phyloP scores from a whole-genome alignment of 768 basidiomycete species.

The Suillus subaureus region DNA sequence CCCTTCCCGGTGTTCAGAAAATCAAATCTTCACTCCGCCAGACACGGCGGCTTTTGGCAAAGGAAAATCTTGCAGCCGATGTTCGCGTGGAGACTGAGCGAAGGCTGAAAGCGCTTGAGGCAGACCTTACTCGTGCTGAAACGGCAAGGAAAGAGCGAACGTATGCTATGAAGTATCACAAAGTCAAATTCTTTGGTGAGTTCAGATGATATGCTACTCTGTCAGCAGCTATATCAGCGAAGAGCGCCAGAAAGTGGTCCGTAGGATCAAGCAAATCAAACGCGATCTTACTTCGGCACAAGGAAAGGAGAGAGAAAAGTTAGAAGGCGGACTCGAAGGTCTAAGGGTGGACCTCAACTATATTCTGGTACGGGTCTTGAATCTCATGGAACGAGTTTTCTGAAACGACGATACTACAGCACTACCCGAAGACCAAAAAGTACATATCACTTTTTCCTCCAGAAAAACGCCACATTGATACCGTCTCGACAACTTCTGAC shows the following conservation, averaged over 20 bases:
- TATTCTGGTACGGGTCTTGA: constrained; percentile 58
- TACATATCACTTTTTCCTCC: constrained; percentile 91
- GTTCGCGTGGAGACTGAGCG: constrained; percentile 82
- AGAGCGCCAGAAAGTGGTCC: constrained; percentile 88
- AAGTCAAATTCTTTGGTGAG: constrained; percentile 92
- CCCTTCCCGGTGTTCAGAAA: constrained; percentile 75
- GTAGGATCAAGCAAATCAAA: constrained; percentile 75
- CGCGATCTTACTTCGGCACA: constrained; percentile 45
- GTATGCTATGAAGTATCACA: constrained; percentile 81
- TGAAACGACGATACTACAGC: constrained; percentile 42
- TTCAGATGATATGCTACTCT: constrained; percentile 1
- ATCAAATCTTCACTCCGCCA: constrained; percentile 85
- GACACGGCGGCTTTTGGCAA: constrained; percentile 79
- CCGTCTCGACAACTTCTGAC: constrained; percentile 11
- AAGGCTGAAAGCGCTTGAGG: constrained; percentile 71
- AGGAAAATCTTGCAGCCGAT: constrained; percentile 86
- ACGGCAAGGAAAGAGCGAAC: constrained; percentile 66
- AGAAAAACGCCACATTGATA: constrained; percentile 40
- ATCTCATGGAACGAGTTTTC: background rate
- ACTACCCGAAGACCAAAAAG: constrained; percentile 84
- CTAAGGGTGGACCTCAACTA: constrained; percentile 92
- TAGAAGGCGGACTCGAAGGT: constrained; percentile 54
- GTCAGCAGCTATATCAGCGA: constrained; percentile 7
- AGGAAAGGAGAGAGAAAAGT: constrained; percentile 38
- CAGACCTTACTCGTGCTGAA: constrained; percentile 69